Evolutionary conservation across 176 grass and related monocot species (phyloP), one percentile per base, ranked within the genome.

Genomic region (Aegilops umbellulata): DNA sequence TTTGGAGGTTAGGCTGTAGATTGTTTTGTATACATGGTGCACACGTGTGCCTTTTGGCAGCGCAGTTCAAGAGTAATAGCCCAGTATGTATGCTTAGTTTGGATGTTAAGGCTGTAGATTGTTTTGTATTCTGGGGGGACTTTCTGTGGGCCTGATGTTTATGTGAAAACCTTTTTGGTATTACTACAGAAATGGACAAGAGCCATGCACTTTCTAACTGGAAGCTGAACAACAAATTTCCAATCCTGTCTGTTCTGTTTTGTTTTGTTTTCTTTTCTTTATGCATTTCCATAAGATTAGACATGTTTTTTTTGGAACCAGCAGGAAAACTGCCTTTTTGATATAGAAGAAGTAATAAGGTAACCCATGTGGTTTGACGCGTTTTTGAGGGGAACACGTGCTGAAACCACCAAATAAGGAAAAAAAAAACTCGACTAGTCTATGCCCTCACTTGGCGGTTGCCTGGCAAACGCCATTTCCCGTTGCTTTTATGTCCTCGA

Each of bases 191-290:
- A 83, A 68, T 80, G 67, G 65, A 66, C 68, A 76, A 25, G 17
- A 74, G 58, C 13, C 23, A 69, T 81, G 14, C 61, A 69, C 68
- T 60, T 84, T 84, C 25, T 76, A 84, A 23, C 10, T 80, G 60
- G 47, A 47, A 84, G 75, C 67, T 44, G 27, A 39, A 47, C 27
- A 13, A 46, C 14, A 78, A 42, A 62, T 83, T 66, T 35, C 22
- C 1, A 29, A 60, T 11, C 26, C 70, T 22, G 42, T 69, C 60
- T 84, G 12, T 69, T 80, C 22, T 80, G 25, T 41, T 16, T 11
- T 73, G 6, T 71, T 70, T 77, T 78, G 2, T 36, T 36, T 36
- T 36, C 7, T 36, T 19, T 61, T 30, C 46, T 80, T 23, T 44
- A 73, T 46, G 49, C 76, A 68, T 75, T 68, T 80, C 22, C 46